Evolutionary conservation across 352 stramenopile species (phyloP).

Genomic region (Pythium aquatile): DNA sequence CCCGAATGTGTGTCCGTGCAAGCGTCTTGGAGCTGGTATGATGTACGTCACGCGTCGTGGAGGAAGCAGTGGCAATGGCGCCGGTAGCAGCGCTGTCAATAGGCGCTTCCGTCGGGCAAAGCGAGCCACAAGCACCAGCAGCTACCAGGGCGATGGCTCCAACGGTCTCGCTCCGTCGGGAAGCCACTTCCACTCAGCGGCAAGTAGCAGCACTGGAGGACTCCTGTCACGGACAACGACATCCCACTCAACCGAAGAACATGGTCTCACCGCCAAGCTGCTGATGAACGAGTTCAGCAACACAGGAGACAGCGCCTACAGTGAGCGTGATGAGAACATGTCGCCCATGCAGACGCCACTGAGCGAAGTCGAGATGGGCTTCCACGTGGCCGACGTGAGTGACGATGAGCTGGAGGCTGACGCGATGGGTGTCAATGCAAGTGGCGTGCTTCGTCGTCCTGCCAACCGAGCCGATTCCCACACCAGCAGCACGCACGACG

Average conservation of each 20-base stretch:
- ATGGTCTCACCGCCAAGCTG: constrained; percentile 24
- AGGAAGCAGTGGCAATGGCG: constrained; percentile 1
- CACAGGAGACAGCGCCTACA: constrained; percentile 16
- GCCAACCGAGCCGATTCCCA: constrained; percentile 14
- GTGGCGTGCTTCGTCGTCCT: neutral
- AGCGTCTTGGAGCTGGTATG: constrained; percentile 43
- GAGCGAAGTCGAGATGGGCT: constrained; percentile 27
- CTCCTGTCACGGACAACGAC: neutral
- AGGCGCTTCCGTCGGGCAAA: constrained; percentile 52
- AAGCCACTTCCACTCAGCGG: neutral
- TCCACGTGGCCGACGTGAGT: constrained; percentile 22
- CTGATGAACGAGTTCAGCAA: constrained; percentile 28
- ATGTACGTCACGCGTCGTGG: constrained; percentile 23
- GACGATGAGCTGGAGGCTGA: constrained; percentile 16
- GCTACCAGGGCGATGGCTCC: neutral
- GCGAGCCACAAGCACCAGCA: constrained; percentile 6
- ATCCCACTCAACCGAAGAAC: constrained; percentile 6
- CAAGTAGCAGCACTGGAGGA: neutral
- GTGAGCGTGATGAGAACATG: constrained; percentile 7
- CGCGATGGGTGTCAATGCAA: neutral
- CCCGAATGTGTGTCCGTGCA: constrained; percentile 39
- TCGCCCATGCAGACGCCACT: constrained; percentile 15
- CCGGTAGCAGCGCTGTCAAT: constrained; percentile 6
- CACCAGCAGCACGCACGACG: constrained; percentile 21
- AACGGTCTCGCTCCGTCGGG: neutral